Base-by-base conservation (phyloP, 164 flowering plant genomes). In the Macadamia tetraphylla region DNA sequence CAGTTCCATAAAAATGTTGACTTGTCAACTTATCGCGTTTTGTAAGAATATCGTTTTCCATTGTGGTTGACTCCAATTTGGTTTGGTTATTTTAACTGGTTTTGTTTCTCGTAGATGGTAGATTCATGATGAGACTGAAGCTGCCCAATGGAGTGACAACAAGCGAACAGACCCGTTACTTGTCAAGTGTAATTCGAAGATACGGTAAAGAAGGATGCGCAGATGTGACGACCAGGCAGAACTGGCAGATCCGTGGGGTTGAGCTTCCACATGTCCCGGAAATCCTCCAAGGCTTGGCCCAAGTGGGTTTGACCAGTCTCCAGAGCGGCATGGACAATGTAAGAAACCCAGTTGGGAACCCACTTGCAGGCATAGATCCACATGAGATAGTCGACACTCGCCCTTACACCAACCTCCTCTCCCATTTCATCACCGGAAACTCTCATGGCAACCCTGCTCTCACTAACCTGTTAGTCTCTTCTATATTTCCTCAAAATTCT, bases 271-370 rank as follows among this genome's bases (percentile, higher is more conserved):
- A 94, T 71, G 98, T 91, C 61, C 98, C 97, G 0, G 98, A 85
- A 64, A 88, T 91, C 57, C 67, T 91, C 0, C 83, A 83, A 69
- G 97, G 97, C 11, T 84, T 94, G 6, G 82, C 63, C 3, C 75
- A 78, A 66, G 97, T 94, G 64, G 98, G 97, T 14, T 77, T 91
- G 64, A 91, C 93, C 0, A 90, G 97, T 75, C 81, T 94, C 31
- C 98, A 94, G 81, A 94, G 98, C 73, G 98, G 98, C 8, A 94
- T 94, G 97, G 98, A 94, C 84, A 91, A 91, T 78, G 98, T 91
- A 35, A 79, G 98, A 68, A 94, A 94, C 68, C 93, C 98, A 0
- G 98, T 91, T 18, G 98, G 98, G 6, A 94, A 88, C 73, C 97
- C 97, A 40, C 78, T 94, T 64, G 98, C 98, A 1, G 98, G 98